Conservation (phyloP, 2,329 filamentous ascomycete species). For the Beauveria sp. region DNA sequence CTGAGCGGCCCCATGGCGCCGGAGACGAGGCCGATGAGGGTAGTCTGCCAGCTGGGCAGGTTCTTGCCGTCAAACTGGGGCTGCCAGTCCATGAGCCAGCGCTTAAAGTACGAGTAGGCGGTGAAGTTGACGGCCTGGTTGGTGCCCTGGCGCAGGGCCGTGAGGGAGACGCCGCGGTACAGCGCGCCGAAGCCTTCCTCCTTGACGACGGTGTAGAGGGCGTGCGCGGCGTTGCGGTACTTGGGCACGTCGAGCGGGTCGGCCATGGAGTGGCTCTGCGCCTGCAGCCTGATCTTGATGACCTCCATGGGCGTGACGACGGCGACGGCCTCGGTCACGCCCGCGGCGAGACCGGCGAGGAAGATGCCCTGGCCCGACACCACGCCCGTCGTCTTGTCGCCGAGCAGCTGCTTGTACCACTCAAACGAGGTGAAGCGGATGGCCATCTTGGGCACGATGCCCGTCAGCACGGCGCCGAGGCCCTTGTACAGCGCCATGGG, state of each 20-base stretch:
- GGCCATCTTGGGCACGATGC: constrained; percentile 98
- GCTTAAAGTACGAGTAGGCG: constrained; percentile 90
- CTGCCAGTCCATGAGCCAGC: constrained; percentile 64
- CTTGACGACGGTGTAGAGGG: constrained; percentile 76
- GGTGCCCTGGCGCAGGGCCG: constrained; percentile 85
- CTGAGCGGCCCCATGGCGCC: constrained; percentile 94
- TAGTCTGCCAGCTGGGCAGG: constrained; percentile 84
- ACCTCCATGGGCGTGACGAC: constrained; percentile 99
- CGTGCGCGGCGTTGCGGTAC: constrained; percentile 87
- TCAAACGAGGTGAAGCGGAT: constrained; percentile 98
- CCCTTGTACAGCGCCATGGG: constrained; percentile 94
- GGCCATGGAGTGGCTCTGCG: constrained; percentile 95
- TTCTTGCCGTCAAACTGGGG: constrained; percentile 56
- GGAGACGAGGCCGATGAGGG: constrained; percentile 79
- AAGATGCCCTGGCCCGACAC: constrained; percentile 66
- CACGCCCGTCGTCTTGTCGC: constrained; percentile 56
- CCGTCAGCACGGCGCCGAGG: constrained; percentile 90
- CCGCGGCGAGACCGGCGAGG: constrained; percentile 75
- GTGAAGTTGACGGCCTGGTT: constrained; percentile 99
- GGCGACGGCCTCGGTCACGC: constrained; percentile 91
- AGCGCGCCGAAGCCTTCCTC: constrained; percentile 85
- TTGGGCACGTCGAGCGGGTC: constrained; percentile 94
- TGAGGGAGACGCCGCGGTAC: constrained; percentile 90
- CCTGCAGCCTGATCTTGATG: constrained; percentile 96
- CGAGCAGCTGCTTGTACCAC: constrained; percentile 79